A percentile compares a stretch with the other conserved stretches of the same genome.
phyloP scores from a whole-genome alignment of 371 early-diverging fungal species.

The Quaeritorhiza haematococci region DNA sequence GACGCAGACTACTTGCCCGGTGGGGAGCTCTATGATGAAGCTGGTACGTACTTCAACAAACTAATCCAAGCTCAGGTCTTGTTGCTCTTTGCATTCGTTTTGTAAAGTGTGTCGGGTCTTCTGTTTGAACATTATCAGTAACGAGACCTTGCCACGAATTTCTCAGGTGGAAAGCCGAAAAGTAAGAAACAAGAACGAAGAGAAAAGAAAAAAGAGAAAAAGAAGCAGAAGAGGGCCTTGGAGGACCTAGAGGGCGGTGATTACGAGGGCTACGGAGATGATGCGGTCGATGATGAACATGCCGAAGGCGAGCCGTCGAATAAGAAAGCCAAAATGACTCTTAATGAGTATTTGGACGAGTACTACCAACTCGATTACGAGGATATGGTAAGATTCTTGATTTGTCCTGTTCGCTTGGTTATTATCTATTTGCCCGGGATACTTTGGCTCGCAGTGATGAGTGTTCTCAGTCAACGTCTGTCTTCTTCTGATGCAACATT shows the following conservation, averaged over 20 bases:
- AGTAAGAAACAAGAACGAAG: conserved; percentile 33
- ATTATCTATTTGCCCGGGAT: neutral
- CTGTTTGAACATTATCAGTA: too few relatives aligned
- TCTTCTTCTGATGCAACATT: conserved; percentile 1
- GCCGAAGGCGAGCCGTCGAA: conserved; percentile 29
- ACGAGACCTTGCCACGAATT: too few relatives aligned
- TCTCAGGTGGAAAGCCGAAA: too few relatives aligned
- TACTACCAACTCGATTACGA: conserved; percentile 90
- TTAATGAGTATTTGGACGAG: conserved; percentile 74
- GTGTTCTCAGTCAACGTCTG: neutral
- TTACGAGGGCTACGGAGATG: conserved; percentile 89
- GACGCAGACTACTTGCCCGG: conserved; percentile 84
- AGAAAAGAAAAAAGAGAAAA: conserved; percentile 29
- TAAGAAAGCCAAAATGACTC: conserved; percentile 29
- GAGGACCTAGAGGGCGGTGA: conserved; percentile 77
- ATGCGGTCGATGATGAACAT: conserved; percentile 54
- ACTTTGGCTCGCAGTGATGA: neutral
- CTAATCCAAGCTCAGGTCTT: too few relatives aligned
- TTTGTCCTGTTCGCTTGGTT: neutral
- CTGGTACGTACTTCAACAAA: too few relatives aligned
- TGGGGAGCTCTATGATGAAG: conserved; percentile 47
- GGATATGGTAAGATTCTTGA: conserved; percentile 62
- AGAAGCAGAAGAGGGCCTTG: conserved; percentile 35
- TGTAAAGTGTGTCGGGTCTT: too few relatives aligned
- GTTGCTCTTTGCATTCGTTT: too few relatives aligned